phyloP scores from a whole-genome alignment of 78 protist species.

The Creolimax fragrantissima region DNA sequence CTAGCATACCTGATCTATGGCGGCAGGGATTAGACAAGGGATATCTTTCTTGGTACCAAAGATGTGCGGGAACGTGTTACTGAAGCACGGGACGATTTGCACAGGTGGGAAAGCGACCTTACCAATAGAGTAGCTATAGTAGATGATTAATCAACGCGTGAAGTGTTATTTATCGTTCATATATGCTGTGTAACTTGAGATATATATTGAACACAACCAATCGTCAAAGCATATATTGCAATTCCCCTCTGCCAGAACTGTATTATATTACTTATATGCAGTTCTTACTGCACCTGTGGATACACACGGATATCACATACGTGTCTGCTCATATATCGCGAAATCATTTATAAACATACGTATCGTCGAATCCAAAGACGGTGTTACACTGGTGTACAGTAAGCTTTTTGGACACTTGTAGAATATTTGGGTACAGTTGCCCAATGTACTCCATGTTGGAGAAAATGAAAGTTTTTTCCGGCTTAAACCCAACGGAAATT shows the following conservation, averaged over 20 bases:
- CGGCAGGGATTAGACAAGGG: constrained; percentile 97
- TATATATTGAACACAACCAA: too few relatives aligned
- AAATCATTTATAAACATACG: too few relatives aligned
- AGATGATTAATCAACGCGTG: too few relatives aligned
- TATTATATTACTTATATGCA: too few relatives aligned
- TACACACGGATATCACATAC: too few relatives aligned
- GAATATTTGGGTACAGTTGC: constrained; percentile 55
- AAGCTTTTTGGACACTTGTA: constrained; percentile 41
- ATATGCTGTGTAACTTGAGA: too few relatives aligned
- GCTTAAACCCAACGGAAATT: constrained; percentile 97
- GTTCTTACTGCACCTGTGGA: too few relatives aligned
- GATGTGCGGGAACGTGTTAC: constrained; percentile 90
- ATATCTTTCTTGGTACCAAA: constrained; percentile 56
- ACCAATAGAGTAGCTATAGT: constrained; percentile 42
- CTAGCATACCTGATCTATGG: constrained; percentile 96
- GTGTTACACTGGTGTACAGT: constrained; percentile 30
- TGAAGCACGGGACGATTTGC: constrained; percentile 92
- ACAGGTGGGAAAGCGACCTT: constrained; percentile 87
- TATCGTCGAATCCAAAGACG: constrained; percentile 74
- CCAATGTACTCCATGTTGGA: constrained; percentile 84
- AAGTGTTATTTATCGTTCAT: too few relatives aligned
- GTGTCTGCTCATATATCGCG: too few relatives aligned
- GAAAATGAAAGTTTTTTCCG: constrained; percentile 93
- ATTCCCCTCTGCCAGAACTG: too few relatives aligned
- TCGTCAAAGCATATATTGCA: too few relatives aligned